Evolutionary conservation across 805 yeast genomes (phyloP).

Genomic region (Metschnikowia cubensis): DNA sequence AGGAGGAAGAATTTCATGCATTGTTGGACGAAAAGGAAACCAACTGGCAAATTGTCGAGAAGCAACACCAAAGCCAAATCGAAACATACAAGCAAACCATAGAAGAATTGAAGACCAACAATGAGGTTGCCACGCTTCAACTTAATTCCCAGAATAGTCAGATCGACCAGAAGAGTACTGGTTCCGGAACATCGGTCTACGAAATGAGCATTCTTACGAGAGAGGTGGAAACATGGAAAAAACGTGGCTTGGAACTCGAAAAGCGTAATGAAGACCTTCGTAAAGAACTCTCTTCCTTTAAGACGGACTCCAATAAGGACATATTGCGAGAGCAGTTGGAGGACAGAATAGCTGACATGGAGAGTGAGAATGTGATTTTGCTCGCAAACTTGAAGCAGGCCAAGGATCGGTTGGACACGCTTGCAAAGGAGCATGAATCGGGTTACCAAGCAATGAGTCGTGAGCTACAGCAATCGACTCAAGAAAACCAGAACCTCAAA

Average conservation of each 20-base stretch:
- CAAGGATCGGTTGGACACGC: conserved; percentile 27
- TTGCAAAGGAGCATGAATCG: conserved; percentile 24
- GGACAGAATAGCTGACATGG: conserved; percentile 51
- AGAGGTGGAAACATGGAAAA: conserved; percentile 69
- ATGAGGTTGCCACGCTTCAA: conserved; percentile 62
- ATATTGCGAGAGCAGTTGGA: conserved; percentile 37
- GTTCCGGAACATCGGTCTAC: conserved; percentile 37
- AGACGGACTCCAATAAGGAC: conserved; percentile 44
- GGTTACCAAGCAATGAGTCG: conserved; percentile 38
- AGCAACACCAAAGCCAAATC: conserved; percentile 47
- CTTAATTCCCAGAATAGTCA: conserved; percentile 46
- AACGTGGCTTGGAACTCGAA: conserved; percentile 67
- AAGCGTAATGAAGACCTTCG: conserved; percentile 72
- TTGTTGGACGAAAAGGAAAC: conserved; percentile 68
- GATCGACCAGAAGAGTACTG: conserved; percentile 27
- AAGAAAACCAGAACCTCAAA: conserved; percentile 50
- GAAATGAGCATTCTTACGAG: conserved; percentile 66
- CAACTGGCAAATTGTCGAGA: conserved; percentile 61
- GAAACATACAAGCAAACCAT: conserved; percentile 51
- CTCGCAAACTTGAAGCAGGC: conserved; percentile 55
- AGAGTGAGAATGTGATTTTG: conserved; percentile 64
- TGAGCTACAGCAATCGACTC: conserved; percentile 45
- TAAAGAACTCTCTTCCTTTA: conserved; percentile 55
- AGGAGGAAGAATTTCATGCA: conserved; percentile 69
- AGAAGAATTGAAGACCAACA: conserved; percentile 59